phyloP scores from a whole-genome alignment of 345 rosid species.

The Trapa incisa region DNA sequence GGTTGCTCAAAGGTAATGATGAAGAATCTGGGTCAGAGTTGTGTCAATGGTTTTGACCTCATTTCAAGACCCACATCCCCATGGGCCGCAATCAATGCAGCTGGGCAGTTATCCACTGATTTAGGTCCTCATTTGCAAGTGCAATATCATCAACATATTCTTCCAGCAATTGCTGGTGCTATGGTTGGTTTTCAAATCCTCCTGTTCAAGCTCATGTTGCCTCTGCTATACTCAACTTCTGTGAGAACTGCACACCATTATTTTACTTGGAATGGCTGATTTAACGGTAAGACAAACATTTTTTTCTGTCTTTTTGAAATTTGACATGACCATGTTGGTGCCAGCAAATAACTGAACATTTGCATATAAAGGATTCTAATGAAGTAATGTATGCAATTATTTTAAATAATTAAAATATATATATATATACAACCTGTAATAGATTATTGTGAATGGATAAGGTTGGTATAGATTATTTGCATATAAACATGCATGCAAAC shows the following conservation, averaged over 20 bases:
- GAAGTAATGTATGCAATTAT: too few relatives aligned
- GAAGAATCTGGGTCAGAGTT: slow-evolving; percentile 75
- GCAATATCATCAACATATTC: slow-evolving; percentile 70
- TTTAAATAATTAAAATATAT: too few relatives aligned
- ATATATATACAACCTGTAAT: too few relatives aligned
- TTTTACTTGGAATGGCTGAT: too few relatives aligned
- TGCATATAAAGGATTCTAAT: too few relatives aligned
- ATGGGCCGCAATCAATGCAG: slow-evolving; percentile 99
- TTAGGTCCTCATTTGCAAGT: slow-evolving; percentile 98
- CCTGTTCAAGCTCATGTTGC: slow-evolving; percentile 99
- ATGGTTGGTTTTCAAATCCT: slow-evolving; percentile 98
- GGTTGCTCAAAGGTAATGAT: slow-evolving; percentile 99
- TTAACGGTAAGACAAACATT: too few relatives aligned
- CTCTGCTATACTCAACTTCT: slow-evolving; percentile 94
- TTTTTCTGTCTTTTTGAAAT: too few relatives aligned
- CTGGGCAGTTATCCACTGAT: slow-evolving; percentile 96
- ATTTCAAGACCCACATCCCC: slow-evolving; percentile 81
- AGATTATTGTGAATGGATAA: too few relatives aligned
- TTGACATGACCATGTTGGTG: too few relatives aligned
- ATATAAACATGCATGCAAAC: too few relatives aligned
- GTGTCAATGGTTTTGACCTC: slow-evolving; percentile 77
- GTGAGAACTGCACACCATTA: slow-evolving; percentile 88
- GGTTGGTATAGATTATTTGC: too few relatives aligned
- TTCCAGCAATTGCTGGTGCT: slow-evolving; percentile 78
- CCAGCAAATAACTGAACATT: too few relatives aligned